Evolutionary conservation across 345 rosid genomes (phyloP).

Genomic region (Capsella bursapastoris): DNA sequence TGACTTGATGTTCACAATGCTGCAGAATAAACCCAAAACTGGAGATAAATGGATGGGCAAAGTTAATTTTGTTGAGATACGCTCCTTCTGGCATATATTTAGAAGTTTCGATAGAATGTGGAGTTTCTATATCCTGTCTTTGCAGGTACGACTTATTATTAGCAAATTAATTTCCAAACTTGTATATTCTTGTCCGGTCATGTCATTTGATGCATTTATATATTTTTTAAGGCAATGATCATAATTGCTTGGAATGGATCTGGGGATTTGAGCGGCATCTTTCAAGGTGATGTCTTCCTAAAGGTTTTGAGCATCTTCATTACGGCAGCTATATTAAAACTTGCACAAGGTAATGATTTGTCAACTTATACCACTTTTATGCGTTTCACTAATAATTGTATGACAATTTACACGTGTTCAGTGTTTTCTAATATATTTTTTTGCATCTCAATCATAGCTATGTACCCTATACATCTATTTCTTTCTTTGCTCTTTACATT

Average conservation of each 20-base stretch:
- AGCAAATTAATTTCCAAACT: slow-evolving; percentile 1
- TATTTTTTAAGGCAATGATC: slow-evolving; percentile 61
- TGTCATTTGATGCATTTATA: slow-evolving; percentile 31
- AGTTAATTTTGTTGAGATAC: slow-evolving; percentile 61
- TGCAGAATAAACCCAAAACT: slow-evolving; percentile 49
- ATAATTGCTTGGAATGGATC: slow-evolving; percentile 71
- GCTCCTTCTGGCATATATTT: slow-evolving; percentile 68
- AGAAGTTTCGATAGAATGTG: slow-evolving; percentile 75
- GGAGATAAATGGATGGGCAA: slow-evolving; percentile 56
- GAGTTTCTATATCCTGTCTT: slow-evolving; percentile 60
- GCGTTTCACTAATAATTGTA: background rate
- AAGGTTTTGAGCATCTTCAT: slow-evolving; percentile 70
- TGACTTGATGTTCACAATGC: slow-evolving; percentile 21
- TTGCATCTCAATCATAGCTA: slow-evolving; percentile 4
- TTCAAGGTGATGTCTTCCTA: slow-evolving; percentile 58
- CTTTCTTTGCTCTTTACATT: background rate
- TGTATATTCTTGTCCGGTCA: slow-evolving; percentile 21
- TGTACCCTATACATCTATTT: background rate
- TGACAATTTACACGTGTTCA: background rate
- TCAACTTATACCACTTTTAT: slow-evolving; percentile 20
- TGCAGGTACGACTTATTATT: slow-evolving; percentile 50
- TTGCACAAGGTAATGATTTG: slow-evolving; percentile 54
- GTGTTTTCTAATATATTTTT: too few species aligned
- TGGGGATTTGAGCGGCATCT: slow-evolving; percentile 49
- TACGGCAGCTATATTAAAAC: slow-evolving; percentile 67